Evolutionary conservation across 805 yeast genomes (phyloP).

Genomic region (Saccharomycopsis javanensis): DNA sequence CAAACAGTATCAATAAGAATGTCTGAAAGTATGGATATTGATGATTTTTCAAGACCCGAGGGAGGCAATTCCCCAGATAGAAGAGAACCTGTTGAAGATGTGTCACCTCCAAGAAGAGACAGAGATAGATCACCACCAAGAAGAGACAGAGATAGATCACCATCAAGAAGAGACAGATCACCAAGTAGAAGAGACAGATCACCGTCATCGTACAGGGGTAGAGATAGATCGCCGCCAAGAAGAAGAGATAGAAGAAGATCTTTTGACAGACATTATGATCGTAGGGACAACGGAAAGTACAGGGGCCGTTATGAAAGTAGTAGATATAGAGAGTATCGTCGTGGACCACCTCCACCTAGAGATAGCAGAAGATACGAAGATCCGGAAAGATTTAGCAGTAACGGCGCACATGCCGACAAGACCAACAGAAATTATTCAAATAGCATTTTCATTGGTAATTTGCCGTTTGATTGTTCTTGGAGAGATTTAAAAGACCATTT

Average conservation of each 20-base stretch:
- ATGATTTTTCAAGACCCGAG: conserved; percentile 39
- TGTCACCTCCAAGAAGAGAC: conserved; percentile 21
- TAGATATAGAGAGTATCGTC: conserved; percentile 19
- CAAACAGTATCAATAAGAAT: conserved; percentile 24
- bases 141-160: conserved; percentile 15
- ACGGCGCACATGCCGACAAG: conserved; percentile 28
- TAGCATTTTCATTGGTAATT: conserved; percentile 64
- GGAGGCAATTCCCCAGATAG: conserved; percentile 20
- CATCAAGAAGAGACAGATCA: conserved; percentile 13
- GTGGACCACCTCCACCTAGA: conserved; percentile 3
- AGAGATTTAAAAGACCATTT: conserved; percentile 52
- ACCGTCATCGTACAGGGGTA: conserved; percentile 21
- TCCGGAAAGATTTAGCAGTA: conserved; percentile 17
- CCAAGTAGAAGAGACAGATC: conserved; percentile 17
- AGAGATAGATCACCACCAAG: not conserved
- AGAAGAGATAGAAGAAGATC: conserved; percentile 35
- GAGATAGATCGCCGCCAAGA: conserved; percentile 33
- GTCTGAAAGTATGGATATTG: conserved; percentile 55
- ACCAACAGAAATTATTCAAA: conserved; percentile 53
- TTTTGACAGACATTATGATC: conserved; percentile 22
- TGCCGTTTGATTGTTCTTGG: conserved; percentile 56
- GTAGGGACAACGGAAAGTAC: conserved; percentile 25
- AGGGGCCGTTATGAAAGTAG: conserved; percentile 26
- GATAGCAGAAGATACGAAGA: conserved; percentile 20
- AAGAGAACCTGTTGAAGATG: conserved; percentile 18